A percentile compares a stretch with the other conserved stretches of the same genome.
Evolutionary conservation across 2,329 filamentous ascomycete species (phyloP).

Genomic region (Emergomyces orientalis): DNA sequence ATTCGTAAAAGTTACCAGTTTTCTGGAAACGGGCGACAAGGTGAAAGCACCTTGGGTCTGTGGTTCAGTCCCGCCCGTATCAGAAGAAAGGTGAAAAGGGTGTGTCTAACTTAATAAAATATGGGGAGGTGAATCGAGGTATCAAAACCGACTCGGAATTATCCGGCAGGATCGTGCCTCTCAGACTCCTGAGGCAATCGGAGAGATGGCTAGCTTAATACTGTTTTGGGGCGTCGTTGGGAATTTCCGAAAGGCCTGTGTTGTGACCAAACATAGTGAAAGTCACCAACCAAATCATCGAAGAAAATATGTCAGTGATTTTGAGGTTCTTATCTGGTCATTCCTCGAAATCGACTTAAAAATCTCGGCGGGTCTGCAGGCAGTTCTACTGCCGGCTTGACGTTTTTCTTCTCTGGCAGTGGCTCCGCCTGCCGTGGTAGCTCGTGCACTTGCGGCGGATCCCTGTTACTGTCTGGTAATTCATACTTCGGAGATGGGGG

Average conservation of each 20-base stretch:
- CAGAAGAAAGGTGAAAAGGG: background rate
- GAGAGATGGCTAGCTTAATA: background rate
- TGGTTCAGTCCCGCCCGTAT: background rate
- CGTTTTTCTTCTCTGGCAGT: background rate
- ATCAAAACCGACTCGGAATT: background rate
- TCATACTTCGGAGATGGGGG: conserved; percentile 5
- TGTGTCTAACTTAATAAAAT: background rate
- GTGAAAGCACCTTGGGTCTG: too few relatives aligned
- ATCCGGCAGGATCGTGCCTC: background rate
- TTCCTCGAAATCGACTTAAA: conserved; percentile 5
- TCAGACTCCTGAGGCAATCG: background rate
- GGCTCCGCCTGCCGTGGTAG: background rate
- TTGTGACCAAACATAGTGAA: background rate
- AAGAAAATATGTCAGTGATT: background rate
- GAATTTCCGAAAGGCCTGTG: background rate
- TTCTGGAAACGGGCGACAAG: background rate
- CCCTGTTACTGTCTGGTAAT: background rate
- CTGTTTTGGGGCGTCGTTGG: background rate
- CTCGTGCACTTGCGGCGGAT: background rate
- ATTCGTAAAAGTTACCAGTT: background rate
- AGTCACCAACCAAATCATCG: too few relatives aligned
- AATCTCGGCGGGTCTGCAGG: conserved; percentile 5
- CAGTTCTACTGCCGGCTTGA: conserved; percentile 4
- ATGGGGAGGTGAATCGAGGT: background rate
- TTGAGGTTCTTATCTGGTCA: background rate